phyloP scores from a whole-genome alignment of 306 rosid species.

The Lathyrus oleraceus region DNA sequence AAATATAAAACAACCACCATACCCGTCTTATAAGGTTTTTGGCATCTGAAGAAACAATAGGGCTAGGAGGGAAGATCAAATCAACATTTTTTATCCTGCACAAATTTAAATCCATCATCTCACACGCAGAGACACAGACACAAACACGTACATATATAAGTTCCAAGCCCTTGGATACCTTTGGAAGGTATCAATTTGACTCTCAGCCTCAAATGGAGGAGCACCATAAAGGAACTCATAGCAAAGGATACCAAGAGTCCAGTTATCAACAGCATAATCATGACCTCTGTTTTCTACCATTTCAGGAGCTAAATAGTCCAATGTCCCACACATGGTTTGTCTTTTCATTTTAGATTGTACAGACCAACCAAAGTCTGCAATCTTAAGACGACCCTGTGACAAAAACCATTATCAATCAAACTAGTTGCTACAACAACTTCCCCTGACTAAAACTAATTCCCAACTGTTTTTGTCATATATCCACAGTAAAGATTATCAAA shows the following conservation, averaged over 20 bases:
- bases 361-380: constrained; percentile 98
- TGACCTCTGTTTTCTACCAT: constrained; percentile 89
- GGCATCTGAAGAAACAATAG: constrained; percentile 67
- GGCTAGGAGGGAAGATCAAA: constrained; percentile 62
- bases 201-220: constrained; percentile 93
- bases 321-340: constrained; percentile 90
- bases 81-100: constrained; percentile 76
- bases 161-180: constrained; percentile 41
- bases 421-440: constrained; percentile 1
- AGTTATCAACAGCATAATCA: constrained; percentile 83
- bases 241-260: constrained; percentile 89
- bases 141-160: too few species aligned
- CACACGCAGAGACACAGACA: too few species aligned
- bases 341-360: constrained; percentile 85
- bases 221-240: constrained; percentile 86
- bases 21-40: constrained; percentile 68
- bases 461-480: not conserved
- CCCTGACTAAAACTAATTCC: not conserved
- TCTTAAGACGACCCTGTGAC: constrained; percentile 81
- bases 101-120: not conserved
- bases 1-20: constrained; percentile 1
- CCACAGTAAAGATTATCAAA: not conserved
- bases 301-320: constrained; percentile 93
- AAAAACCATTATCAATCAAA: constrained; percentile 16
- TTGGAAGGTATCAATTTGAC: constrained; percentile 75